Percentiles rank a stretch among this genome's conserved stretches.
These are phyloP conservation scores for Emergomyces orientalis DNA, from an alignment of 2,329 filamentous ascomycete species.

Conservation along the genomic window DNA sequence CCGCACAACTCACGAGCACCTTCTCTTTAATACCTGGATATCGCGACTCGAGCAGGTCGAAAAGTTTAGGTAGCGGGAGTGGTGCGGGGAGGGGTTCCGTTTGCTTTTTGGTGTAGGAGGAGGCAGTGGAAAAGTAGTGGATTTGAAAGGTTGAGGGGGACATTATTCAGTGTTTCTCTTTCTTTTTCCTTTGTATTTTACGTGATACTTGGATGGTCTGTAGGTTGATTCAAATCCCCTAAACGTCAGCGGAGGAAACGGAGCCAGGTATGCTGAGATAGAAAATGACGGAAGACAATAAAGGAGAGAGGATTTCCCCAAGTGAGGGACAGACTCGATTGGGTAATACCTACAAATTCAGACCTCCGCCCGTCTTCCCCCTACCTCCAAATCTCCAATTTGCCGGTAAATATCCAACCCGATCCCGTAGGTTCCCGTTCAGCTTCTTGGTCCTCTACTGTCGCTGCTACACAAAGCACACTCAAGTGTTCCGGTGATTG, in stretches of 20 bases:
- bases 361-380: not conserved
- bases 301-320: too few species aligned
- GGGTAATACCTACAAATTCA: not conserved
- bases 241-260: too few species aligned
- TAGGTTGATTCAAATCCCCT: too few species aligned
- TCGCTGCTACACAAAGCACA: too few species aligned
- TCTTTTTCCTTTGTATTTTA: not conserved
- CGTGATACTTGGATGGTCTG: too few species aligned
- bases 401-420: too few species aligned
- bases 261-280: too few species aligned
- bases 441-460: too few species aligned
- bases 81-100: constrained; percentile 36
- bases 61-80: constrained; percentile 30
- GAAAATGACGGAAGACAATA: too few species aligned
- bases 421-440: too few species aligned
- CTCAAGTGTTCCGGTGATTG: too few species aligned
- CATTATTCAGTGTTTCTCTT: not conserved
- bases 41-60: constrained; percentile 29
- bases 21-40: constrained; percentile 36
- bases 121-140: constrained; percentile 39
- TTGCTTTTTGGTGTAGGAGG: constrained; percentile 32
- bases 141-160: constrained; percentile 30
- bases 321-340: not conserved
- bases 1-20: constrained; percentile 32
- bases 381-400: not conserved